Percentiles rank a stretch among this genome's conserved stretches.
Conservation (phyloP, 2,329 filamentous ascomycete species). For the Cordyceps farinosa region DNA sequence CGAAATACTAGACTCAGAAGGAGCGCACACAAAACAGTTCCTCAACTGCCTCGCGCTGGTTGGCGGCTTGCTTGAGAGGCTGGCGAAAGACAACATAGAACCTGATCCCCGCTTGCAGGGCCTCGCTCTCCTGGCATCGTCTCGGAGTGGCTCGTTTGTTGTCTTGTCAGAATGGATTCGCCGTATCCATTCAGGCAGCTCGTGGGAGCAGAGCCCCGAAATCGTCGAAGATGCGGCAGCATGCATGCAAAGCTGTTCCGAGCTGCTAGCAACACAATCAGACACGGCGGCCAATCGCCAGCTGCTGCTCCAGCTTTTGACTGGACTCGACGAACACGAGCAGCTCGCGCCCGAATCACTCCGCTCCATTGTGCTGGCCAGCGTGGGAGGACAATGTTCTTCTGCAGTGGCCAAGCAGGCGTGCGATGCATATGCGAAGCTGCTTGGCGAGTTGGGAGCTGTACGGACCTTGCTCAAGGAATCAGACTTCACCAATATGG, state of each 20-base stretch:
- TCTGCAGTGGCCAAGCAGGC: constrained; percentile 13
- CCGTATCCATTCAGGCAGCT: neutral
- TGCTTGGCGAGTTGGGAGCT: constrained; percentile 32
- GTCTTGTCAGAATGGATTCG: constrained; percentile 14
- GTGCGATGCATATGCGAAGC: constrained; percentile 27
- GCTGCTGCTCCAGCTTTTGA: constrained; percentile 28
- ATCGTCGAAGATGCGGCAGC: constrained; percentile 6
- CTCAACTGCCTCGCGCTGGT: constrained; percentile 7
- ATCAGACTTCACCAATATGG: constrained; percentile 18
- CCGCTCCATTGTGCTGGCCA: constrained; percentile 23
- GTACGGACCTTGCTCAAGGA: constrained; percentile 31
- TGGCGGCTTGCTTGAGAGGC: constrained; percentile 2
- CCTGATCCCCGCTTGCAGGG: constrained; percentile 8
- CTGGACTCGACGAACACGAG: constrained; percentile 26
- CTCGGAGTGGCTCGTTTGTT: neutral
- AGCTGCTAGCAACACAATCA: neutral
- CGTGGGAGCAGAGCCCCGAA: neutral
- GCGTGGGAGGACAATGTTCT: constrained; percentile 11
- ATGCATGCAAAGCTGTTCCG: constrained; percentile 3
- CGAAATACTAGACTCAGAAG: neutral
- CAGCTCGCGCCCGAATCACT: constrained; percentile 25
- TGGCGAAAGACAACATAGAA: neutral
- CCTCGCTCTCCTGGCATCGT: neutral
- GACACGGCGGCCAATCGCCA: constrained; percentile 21
- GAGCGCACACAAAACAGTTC: neutral